Base-by-base conservation (phyloP, 202 grass and related monocot species). In the Cymbopogon flexuosus region DNA sequence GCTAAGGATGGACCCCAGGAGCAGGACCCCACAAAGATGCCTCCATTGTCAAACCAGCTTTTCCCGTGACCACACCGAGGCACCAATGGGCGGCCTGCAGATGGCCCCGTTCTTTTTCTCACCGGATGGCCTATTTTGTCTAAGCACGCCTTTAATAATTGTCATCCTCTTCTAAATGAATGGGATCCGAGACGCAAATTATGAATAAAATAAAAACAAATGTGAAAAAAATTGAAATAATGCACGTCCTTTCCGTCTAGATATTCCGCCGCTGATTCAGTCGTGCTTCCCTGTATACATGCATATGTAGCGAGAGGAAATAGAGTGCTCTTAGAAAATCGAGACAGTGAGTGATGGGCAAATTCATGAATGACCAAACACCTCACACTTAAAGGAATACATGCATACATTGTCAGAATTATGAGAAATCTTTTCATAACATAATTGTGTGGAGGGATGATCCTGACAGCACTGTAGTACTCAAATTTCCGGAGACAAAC, bases 61-160 rank as follows among this genome's bases (percentile, higher is more conserved):
- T 81, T 60, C 62, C 61, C 61, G 62, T 88, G 86, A 84, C 62
- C 75, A 73, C 70, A 54, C 19, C 41, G 6, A 7, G 12, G 4
- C 42, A 3, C 67, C 73, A 78, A 78, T 73, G 10, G 37, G 2
- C 34, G 58, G 3, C 59, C 58, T 60, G 80, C 75, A 79, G 16
- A 79, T 87, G 73, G 68, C 22, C 67, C 1, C 7, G 0, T 33
- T 72, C 29, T 66, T 72, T 70, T 82, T 57, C 67, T 45, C 69
- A 56, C 27, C 56, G 6, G 27, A n/a, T n/a, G n/a, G 67, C 46
- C 80, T 57, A 56, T 31, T 58, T 79, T 68, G 61, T 83, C 80
- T 73, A 83, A 84, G 19, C 39, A 27, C 15, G 12, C 68, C 80
- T 79, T 79, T 79, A 75, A 69, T 88, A 79, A 88, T 75, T 69